phyloP scores from a whole-genome alignment of 1,284 basidiomycete genomes.

The Tylopilus sp. region DNA sequence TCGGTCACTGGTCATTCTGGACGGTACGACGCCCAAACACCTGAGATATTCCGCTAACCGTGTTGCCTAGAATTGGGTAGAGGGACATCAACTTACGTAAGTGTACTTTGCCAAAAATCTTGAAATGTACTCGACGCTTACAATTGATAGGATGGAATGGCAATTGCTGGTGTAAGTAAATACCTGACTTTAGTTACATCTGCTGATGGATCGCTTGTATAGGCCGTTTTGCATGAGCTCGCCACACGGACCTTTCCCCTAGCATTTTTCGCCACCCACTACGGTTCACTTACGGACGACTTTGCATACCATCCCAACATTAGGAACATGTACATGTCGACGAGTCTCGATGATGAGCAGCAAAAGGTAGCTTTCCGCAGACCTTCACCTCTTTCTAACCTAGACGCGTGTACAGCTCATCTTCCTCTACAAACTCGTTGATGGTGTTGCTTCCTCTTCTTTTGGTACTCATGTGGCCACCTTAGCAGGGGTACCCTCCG shows the following conservation, averaged over 20 bases:
- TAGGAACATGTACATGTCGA: constrained; percentile 92
- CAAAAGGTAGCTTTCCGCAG: constrained; percentile 56
- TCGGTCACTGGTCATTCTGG: constrained; percentile 89
- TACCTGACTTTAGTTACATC: background rate
- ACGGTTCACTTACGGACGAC: constrained; percentile 83
- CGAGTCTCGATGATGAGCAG: constrained; percentile 86
- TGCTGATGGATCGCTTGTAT: constrained; percentile 8
- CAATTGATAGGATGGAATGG: constrained; percentile 80
- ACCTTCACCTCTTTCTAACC: background rate
- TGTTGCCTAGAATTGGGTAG: constrained; percentile 72
- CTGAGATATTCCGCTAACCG: constrained; percentile 10
- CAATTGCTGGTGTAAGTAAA: constrained; percentile 75
- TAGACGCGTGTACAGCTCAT: constrained; percentile 53
- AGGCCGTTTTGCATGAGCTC: constrained; percentile 90
- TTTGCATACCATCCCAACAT: constrained; percentile 91
- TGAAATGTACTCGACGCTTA: constrained; percentile 19
- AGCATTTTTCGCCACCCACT: constrained; percentile 85
- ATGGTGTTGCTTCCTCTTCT: constrained; percentile 85
- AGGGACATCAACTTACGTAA: constrained; percentile 80
- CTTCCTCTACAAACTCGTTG: constrained; percentile 91
- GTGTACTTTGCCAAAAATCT: constrained; percentile 28
- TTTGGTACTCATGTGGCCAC: constrained; percentile 93
- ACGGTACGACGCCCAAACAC: constrained; percentile 54
- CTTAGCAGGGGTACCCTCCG: constrained; percentile 75
- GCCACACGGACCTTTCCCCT: constrained; percentile 88